Percentiles rank a stretch among this genome's conserved stretches.
Conservation (phyloP, 1,284 basidiomycete genomes). For the Ceratorhiza oryzae-sativae region DNA sequence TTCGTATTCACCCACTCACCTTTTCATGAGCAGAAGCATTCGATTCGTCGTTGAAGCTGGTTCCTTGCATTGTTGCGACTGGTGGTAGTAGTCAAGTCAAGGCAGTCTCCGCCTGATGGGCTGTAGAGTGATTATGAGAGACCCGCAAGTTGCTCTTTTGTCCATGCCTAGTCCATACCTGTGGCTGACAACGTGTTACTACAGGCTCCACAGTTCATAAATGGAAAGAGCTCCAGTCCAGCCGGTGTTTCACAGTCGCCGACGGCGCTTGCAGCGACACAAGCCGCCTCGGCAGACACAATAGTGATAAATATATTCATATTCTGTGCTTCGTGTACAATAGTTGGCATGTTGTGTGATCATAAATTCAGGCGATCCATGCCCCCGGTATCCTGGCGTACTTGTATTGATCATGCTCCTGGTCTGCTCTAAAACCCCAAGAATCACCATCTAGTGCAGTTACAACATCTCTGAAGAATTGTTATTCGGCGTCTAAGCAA, state of each 20-base stretch:
- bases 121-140: not conserved
- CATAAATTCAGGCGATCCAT: not conserved
- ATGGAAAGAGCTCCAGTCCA: not conserved
- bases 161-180: not conserved
- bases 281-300: not conserved
- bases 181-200: constrained; percentile 10
- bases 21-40: not conserved
- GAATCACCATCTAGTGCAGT: constrained; percentile 12
- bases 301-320: not conserved
- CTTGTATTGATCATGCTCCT: constrained; percentile 2
- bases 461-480: not conserved
- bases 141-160: not conserved
- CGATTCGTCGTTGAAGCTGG: not conserved
- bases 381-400: constrained; percentile 11
- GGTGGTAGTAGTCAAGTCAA: not conserved
- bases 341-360: too few species aligned
- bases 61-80: not conserved
- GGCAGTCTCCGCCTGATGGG: not conserved
- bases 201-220: not conserved
- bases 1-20: not conserved
- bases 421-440: not conserved
- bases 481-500: not conserved
- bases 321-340: not conserved
- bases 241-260: not conserved
- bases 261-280: not conserved